Evolutionary conservation across 2,329 filamentous ascomycete species (phyloP).

Genomic region (Trichoderma sp.): DNA sequence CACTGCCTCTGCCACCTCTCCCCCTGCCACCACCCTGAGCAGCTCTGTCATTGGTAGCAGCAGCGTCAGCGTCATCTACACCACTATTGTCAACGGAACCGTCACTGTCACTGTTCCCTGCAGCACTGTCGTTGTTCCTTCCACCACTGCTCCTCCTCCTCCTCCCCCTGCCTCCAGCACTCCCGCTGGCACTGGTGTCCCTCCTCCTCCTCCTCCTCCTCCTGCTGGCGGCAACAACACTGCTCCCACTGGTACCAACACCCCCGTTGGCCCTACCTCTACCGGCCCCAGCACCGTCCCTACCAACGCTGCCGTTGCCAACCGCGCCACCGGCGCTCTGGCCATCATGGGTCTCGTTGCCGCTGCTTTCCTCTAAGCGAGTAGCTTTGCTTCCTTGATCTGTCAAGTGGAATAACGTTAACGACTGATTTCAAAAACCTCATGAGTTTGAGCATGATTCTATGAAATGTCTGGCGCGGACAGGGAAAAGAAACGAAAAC

Average conservation of each 20-base stretch:
- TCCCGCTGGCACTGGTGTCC: slow-evolving; percentile 5
- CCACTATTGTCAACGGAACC: not conserved
- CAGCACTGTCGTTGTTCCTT: not conserved
- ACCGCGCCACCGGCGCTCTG: slow-evolving; percentile 35
- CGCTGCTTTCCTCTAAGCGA: slow-evolving; percentile 41
- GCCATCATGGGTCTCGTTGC: slow-evolving; percentile 39
- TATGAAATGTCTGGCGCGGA: slow-evolving; percentile 8
- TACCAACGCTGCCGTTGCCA: slow-evolving; percentile 30
- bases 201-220: slow-evolving; percentile 10
- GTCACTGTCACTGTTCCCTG: not conserved
- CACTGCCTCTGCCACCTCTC: slow-evolving; percentile 15
- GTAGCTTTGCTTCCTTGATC: not conserved
- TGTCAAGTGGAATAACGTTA: slow-evolving; percentile 3
- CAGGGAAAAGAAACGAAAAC: slow-evolving; percentile 1
- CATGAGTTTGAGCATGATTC: slow-evolving; percentile 5
- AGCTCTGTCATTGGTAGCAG: not conserved
- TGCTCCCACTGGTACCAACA: slow-evolving; percentile 7
- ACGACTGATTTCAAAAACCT: slow-evolving; percentile 17
- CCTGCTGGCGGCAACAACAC: slow-evolving; percentile 10
- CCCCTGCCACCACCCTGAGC: slow-evolving; percentile 3
- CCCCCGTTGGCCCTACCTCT: slow-evolving; percentile 13
- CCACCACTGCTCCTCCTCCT: not conserved
- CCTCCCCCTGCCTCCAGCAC: not conserved
- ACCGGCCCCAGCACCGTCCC: slow-evolving; percentile 23
- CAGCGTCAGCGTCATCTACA: not conserved